Conservation (phyloP, 192 early-diverging fungal genomes). For the Mortierella claussenii region DNA sequence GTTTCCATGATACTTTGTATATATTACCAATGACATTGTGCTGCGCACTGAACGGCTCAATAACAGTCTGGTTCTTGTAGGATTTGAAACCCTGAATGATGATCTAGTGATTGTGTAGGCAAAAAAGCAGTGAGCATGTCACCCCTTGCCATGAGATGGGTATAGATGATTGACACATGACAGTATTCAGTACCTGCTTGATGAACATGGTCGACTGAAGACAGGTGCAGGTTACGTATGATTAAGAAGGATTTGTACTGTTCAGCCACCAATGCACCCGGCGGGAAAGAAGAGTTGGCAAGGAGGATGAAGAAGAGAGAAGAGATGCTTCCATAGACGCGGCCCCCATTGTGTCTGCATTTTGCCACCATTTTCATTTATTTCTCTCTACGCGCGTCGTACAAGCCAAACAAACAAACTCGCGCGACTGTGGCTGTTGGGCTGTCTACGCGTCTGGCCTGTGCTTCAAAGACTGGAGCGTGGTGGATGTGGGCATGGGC, state of each 20-base stretch:
- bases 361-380: conserved; percentile 25
- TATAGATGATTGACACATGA: background rate
- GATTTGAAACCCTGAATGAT: conserved; percentile 99
- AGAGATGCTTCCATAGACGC: no score
- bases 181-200: conserved; percentile 38
- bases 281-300: no score
- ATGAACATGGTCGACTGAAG: conserved; percentile 48
- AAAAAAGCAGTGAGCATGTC: background rate
- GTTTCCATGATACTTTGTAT: no score
- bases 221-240: no score
- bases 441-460: background rate
- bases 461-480: conserved; percentile 30
- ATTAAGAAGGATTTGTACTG: no score
- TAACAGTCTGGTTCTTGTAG: conserved; percentile 96
- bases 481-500: conserved; percentile 42
- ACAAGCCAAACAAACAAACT: conserved; percentile 2
- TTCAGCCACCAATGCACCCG: no score
- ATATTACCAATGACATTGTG: conserved; percentile 94
- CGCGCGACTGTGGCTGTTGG: background rate
- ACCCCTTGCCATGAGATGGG: background rate
- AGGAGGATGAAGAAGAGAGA: no score
- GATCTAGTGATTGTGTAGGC: conserved; percentile 63
- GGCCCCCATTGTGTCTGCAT: no score
- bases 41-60: conserved; percentile 90
- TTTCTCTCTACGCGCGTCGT: conserved; percentile 7